These are phyloP conservation scores for Globisporangium nunn DNA, from an alignment of 352 stramenopile species.

Conservation along the genomic window DNA sequence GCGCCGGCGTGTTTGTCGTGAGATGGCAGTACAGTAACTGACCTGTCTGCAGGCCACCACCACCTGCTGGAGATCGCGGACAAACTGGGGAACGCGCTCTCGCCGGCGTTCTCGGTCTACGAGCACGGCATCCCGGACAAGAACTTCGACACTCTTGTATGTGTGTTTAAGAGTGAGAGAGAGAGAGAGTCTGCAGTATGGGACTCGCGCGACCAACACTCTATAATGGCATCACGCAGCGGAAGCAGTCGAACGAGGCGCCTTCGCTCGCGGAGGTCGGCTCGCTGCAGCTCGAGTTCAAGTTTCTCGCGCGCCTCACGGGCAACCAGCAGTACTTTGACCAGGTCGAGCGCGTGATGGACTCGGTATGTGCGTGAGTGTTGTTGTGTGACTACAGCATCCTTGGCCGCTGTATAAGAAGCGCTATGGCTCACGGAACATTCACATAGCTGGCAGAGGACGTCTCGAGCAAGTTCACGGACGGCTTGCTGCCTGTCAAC, in stretches of 20 bases:
- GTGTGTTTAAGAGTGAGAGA: neutral
- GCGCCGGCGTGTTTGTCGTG: neutral
- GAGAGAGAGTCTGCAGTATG: neutral
- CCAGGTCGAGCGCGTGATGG: conserved; percentile 63
- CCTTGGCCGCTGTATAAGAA: too few relatives aligned
- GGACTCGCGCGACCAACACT: neutral
- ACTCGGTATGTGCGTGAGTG: conserved; percentile 26
- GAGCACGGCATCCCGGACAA: conserved; percentile 53
- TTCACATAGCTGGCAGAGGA: conserved; percentile 32
- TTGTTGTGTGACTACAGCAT: neutral
- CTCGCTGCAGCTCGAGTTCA: conserved; percentile 78
- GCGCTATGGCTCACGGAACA: neutral
- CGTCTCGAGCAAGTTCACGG: conserved; percentile 44
- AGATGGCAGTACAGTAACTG: neutral
- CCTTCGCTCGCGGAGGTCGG: conserved; percentile 59
- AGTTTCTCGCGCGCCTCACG: conserved; percentile 62
- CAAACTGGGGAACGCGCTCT: conserved; percentile 57
- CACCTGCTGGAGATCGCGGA: conserved; percentile 52
- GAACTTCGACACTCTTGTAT: conserved; percentile 58
- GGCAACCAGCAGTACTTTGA: conserved; percentile 51
- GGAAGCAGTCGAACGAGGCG: conserved; percentile 25
- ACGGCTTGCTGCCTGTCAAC: conserved; percentile 47
- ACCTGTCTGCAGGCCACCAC: conserved; percentile 23
- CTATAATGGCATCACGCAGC: conserved; percentile 8
- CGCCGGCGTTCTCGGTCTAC: conserved; percentile 45